Conservation (phyloP, 208 protist species). For the Acanthamoeba rhysodes region DNA sequence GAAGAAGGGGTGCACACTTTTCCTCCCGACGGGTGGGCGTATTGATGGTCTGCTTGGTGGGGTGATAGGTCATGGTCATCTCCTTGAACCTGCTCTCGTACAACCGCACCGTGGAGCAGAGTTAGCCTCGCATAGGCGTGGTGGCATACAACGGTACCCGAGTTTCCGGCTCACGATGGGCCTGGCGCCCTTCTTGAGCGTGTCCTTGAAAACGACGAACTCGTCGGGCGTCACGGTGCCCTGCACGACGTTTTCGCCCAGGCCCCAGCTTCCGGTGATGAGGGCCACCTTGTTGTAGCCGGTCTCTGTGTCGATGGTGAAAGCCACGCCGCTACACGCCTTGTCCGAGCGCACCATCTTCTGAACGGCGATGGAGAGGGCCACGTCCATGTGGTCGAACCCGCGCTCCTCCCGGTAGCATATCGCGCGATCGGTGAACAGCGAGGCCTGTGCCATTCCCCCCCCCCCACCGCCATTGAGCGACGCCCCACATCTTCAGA, state of each 20-base stretch:
- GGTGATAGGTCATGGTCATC: conserved; percentile 75
- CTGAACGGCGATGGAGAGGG: conserved; percentile 78
- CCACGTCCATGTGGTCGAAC: conserved; percentile 81
- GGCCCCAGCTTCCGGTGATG: conserved; percentile 80
- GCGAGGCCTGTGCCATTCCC: conserved; percentile 74
- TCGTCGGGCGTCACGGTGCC: conserved; percentile 80
- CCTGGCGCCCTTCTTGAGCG: conserved; percentile 68
- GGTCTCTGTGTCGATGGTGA: conserved; percentile 84
- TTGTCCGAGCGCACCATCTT: conserved; percentile 80
- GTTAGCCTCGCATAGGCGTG: too few relatives aligned
- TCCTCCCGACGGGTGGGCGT: not conserved
- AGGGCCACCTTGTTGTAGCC: conserved; percentile 79
- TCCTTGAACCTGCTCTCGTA: conserved; percentile 40
- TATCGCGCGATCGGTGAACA: conserved; percentile 85
- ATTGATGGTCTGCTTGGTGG: conserved; percentile 70
- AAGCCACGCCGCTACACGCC: conserved; percentile 81
- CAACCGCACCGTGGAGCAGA: not conserved
- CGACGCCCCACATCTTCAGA: not conserved
- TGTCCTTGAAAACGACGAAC: conserved; percentile 82
- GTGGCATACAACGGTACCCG: too few relatives aligned
- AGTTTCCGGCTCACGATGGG: conserved; percentile 71
- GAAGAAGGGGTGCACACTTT: not conserved
- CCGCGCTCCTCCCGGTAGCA: conserved; percentile 77
- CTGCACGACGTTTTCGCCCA: conserved; percentile 84
- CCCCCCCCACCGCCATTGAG: too few relatives aligned